phyloP scores from a whole-genome alignment of 1,139 yeast species.

The Saccharomyces hybrid region DNA sequence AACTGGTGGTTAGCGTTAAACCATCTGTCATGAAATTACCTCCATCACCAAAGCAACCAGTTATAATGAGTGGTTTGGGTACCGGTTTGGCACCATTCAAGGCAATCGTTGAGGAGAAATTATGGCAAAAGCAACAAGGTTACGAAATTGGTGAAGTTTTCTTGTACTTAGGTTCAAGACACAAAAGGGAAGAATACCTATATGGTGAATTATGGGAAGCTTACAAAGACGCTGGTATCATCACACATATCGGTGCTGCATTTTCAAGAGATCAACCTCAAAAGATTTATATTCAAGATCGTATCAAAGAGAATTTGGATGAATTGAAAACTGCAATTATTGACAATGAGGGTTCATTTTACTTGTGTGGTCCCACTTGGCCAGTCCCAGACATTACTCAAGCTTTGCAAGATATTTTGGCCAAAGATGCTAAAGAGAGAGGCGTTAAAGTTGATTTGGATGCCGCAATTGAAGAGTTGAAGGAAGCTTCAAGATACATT shows the following conservation, averaged over 20 bases:
- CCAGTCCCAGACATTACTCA: constrained; percentile 96
- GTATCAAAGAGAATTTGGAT: constrained; percentile 69
- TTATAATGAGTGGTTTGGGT: constrained; percentile 95
- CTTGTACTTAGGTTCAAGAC: constrained; percentile 90
- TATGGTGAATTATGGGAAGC: constrained; percentile 98
- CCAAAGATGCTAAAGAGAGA: constrained; percentile 57
- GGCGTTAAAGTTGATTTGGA: constrained; percentile 68
- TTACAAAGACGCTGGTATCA: constrained; percentile 80
- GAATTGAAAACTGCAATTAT: constrained; percentile 76
- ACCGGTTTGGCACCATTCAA: constrained; percentile 98
- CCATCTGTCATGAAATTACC: constrained; percentile 98
- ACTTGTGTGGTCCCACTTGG: constrained; percentile 99
- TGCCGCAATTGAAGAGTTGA: constrained; percentile 83
- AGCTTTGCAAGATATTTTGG: constrained; percentile 76
- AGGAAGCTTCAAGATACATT: constrained; percentile 87
- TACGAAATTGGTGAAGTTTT: constrained; percentile 82
- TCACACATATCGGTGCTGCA: constrained; percentile 96
- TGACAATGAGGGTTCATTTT: constrained; percentile 76
- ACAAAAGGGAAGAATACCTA: constrained; percentile 88
- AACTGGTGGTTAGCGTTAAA: constrained; percentile 87
- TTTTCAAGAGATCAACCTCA: constrained; percentile 96
- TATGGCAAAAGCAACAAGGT: constrained; percentile 89
- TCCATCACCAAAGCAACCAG: constrained; percentile 76
- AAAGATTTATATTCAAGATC: constrained; percentile 92
- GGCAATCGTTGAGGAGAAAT: constrained; percentile 92